Percentiles rank a stretch among this genome's conserved stretches.
Conservation (phyloP, 371 early-diverging fungal species). For the Haplosporangium sp. region DNA sequence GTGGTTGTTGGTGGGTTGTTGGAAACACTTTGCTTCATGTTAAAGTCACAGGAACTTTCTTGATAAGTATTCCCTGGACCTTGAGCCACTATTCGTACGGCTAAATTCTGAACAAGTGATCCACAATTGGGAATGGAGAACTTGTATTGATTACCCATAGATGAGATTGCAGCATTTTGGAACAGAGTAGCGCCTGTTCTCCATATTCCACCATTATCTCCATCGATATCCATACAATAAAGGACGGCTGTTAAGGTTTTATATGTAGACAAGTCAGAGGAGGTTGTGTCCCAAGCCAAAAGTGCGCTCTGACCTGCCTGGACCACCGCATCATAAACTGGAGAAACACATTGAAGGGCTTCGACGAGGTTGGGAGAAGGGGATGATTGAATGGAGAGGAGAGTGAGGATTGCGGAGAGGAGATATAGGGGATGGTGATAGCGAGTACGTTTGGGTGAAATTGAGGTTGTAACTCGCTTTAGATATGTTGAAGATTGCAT, state of each 20-base stretch:
- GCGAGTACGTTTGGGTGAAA: not conserved
- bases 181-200: constrained; percentile 24
- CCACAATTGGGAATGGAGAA: constrained; percentile 43
- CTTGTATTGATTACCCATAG: constrained; percentile 2
- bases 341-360: constrained; percentile 33
- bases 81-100: constrained; percentile 33
- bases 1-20: not conserved
- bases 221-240: constrained; percentile 48
- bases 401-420: not conserved
- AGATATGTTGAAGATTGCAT: not conserved
- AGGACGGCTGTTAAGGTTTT: constrained; percentile 25
- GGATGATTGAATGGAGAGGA: constrained; percentile 4
- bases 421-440: constrained; percentile 12
- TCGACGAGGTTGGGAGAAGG: not conserved
- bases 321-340: constrained; percentile 31
- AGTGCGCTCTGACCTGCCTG: constrained; percentile 19
- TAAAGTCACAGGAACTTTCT: constrained; percentile 29
- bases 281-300: constrained; percentile 17
- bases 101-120: constrained; percentile 15
- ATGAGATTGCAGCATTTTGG: constrained; percentile 6
- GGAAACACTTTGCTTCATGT: constrained; percentile 16
- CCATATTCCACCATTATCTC: constrained; percentile 40
- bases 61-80: not conserved
- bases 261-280: constrained; percentile 8
- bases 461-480: not conserved